A percentile compares a stretch with the other conserved stretches of the same genome.
phyloP scores from a whole-genome alignment of 768 basidiomycete species.

The Asterophora parasitica region DNA sequence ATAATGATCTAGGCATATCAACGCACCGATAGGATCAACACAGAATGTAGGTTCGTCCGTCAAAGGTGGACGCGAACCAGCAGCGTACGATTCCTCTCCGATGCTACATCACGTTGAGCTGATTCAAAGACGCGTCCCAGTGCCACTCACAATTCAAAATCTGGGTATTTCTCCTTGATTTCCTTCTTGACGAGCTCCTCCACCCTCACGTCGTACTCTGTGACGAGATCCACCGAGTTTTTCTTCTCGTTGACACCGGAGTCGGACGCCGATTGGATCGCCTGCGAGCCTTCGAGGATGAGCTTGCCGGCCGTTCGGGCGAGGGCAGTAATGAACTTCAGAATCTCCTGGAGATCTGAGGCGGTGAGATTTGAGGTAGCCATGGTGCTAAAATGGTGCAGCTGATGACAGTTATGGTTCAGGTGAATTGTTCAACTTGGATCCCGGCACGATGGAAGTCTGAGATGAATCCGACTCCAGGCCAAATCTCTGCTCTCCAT shows the following conservation, averaged over 20 bases:
- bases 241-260: constrained; percentile 77
- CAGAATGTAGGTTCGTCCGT: constrained; percentile 94
- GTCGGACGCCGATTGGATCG: constrained; percentile 52
- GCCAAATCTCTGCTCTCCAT: not conserved
- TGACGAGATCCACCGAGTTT: constrained; percentile 92
- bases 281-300: constrained; percentile 74
- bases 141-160: constrained; percentile 74
- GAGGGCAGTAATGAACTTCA: constrained; percentile 64
- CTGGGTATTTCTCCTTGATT: constrained; percentile 61
- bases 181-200: constrained; percentile 78
- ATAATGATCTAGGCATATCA: not conserved
- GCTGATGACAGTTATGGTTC: not conserved
- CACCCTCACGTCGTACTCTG: constrained; percentile 89
- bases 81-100: constrained; percentile 89
- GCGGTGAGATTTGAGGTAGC: constrained; percentile 35
- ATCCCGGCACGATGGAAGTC: not conserved
- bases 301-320: constrained; percentile 71
- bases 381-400: constrained; percentile 25
- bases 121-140: not conserved
- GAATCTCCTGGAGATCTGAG: constrained; percentile 51
- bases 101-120: constrained; percentile 46
- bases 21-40: constrained; percentile 87
- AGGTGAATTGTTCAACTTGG: not conserved
- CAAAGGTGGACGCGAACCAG: constrained; percentile 61
- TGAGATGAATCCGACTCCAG: not conserved